Conservation (phyloP, 768 basidiomycete species). For the Suillus clintonianus region DNA sequence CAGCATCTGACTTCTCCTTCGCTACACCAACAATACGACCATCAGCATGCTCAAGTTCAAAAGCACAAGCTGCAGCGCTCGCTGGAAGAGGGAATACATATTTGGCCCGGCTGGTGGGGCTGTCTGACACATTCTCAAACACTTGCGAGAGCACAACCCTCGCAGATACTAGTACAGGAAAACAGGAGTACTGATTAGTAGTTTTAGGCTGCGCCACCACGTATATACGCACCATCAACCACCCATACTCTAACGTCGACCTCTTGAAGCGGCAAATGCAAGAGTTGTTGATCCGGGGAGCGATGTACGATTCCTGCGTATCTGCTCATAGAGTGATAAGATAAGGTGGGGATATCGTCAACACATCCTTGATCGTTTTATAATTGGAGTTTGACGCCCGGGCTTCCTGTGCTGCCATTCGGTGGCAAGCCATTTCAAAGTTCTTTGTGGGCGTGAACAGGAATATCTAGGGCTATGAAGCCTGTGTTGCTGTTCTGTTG, state of each 20-base stretch:
- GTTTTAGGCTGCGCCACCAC: neutral
- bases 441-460: neutral
- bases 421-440: neutral
- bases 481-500: neutral
- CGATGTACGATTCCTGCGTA: slow-evolving; percentile 35
- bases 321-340: slow-evolving; percentile 1
- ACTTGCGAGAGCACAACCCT: slow-evolving; percentile 42
- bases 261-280: slow-evolving; percentile 44
- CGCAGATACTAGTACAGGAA: slow-evolving; percentile 41
- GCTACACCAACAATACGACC: slow-evolving; percentile 43
- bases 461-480: neutral
- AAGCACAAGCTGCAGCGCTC: slow-evolving; percentile 54
- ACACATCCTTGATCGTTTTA: neutral
- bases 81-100: slow-evolving; percentile 65
- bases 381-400: slow-evolving; percentile 3
- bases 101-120: slow-evolving; percentile 44
- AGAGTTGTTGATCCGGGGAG: slow-evolving; percentile 20
- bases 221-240: slow-evolving; percentile 39
- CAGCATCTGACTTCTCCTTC: slow-evolving; percentile 50
- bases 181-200: slow-evolving; percentile 1
- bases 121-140: slow-evolving; percentile 39
- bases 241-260: slow-evolving; percentile 42
- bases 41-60: slow-evolving; percentile 48
- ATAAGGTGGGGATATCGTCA: neutral
- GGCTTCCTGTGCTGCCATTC: neutral